These are phyloP conservation scores for Coix lacrymajobi DNA, from an alignment of 176 grass and related monocot genomes.

Conservation along the genomic window DNA sequence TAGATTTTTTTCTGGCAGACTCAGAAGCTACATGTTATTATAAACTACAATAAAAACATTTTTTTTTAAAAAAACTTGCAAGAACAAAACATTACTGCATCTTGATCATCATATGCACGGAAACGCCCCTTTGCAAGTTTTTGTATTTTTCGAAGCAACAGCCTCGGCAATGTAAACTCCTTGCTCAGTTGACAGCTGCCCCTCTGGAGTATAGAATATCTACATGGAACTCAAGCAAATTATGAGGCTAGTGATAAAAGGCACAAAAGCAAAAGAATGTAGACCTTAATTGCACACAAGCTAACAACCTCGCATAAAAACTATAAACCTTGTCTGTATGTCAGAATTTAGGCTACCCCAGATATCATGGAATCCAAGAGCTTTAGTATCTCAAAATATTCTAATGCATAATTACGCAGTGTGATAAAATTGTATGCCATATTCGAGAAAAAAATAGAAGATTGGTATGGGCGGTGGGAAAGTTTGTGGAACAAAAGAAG, in stretches of 20 bases:
- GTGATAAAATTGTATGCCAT: neutral
- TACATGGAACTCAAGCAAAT: conserved; percentile 22
- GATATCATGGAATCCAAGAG: neutral
- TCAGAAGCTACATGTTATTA: neutral
- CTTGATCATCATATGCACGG: conserved; percentile 73
- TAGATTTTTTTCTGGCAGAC: neutral
- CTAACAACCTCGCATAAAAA: neutral
- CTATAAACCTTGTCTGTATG: neutral
- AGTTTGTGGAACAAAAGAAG: neutral
- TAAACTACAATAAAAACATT: conserved; percentile 16
- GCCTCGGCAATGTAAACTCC: conserved; percentile 89
- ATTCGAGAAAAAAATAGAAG: neutral
- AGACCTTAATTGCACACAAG: neutral
- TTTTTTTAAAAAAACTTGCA: neutral
- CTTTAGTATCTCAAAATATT: neutral
- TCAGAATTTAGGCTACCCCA: neutral
- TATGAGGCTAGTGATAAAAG: conserved; percentile 21
- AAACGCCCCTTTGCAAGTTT: conserved; percentile 90
- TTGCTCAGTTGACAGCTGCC: conserved; percentile 76
- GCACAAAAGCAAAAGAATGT: conserved; percentile 13
- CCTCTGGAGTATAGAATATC: conserved; percentile 93
- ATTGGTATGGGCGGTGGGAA: neutral
- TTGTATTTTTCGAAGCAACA: conserved; percentile 71
- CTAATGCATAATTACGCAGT: neutral
- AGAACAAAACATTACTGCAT: conserved; percentile 46